Evolutionary conservation across 2,329 filamentous ascomycete species (phyloP).

Genomic region (Aureobasidium sp.): DNA sequence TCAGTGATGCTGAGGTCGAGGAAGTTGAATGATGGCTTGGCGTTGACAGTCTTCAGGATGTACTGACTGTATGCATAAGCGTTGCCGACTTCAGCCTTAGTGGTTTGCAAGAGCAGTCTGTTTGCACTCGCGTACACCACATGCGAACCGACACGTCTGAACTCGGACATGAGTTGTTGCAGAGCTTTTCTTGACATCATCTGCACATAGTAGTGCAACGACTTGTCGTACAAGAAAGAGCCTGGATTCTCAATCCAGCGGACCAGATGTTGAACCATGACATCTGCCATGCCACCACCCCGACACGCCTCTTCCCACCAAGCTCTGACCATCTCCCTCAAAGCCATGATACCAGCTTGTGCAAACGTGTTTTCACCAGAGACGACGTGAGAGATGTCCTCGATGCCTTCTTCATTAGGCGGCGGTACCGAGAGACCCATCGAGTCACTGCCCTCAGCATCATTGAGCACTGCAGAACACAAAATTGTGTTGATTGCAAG

Average conservation of each 20-base stretch:
- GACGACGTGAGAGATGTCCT: constrained; percentile 52
- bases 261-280: constrained; percentile 94
- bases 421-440: constrained; percentile 75
- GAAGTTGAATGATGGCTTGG: constrained; percentile 92
- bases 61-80: constrained; percentile 96
- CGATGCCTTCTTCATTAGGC: constrained; percentile 51
- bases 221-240: constrained; percentile 91
- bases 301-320: constrained; percentile 86
- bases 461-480: constrained; percentile 92
- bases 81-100: constrained; percentile 92
- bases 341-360: constrained; percentile 79
- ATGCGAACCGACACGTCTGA: constrained; percentile 87
- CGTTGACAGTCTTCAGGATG: constrained; percentile 94
- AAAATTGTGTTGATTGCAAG: constrained; percentile 96
- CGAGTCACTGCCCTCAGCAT: constrained; percentile 83
- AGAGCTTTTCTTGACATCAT: constrained; percentile 98
- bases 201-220: constrained; percentile 93
- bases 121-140: constrained; percentile 93
- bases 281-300: constrained; percentile 83
- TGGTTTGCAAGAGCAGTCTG: constrained; percentile 85
- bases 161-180: constrained; percentile 94
- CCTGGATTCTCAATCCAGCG: constrained; percentile 93
- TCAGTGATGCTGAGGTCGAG: constrained; percentile 96
- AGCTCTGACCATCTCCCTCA: constrained; percentile 95
- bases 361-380: constrained; percentile 87